Conservation (phyloP, 306 rosid species). For the Rubus parviflorus region DNA sequence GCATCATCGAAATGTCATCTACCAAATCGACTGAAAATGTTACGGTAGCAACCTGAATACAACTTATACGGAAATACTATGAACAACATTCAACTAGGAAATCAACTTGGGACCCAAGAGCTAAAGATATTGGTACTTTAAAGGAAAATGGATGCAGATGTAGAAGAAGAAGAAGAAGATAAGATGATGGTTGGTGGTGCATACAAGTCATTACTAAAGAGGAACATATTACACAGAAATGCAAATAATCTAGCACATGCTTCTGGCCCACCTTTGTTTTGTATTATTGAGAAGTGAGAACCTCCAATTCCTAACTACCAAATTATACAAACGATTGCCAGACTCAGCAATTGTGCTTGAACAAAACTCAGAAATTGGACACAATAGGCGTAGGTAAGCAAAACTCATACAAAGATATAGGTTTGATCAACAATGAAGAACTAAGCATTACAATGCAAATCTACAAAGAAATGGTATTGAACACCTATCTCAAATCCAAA, state of each 20-base stretch:
- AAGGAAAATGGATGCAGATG: neutral
- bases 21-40: neutral
- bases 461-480: neutral
- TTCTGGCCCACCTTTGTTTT: constrained; percentile 14
- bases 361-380: neutral
- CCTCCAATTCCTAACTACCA: constrained; percentile 13
- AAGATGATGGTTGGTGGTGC: neutral
- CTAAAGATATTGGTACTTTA: neutral
- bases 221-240: constrained; percentile 2
- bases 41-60: neutral
- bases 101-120: constrained; percentile 5
- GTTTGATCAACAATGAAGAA: constrained; percentile 3
- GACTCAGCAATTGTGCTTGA: neutral
- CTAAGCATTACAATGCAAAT: neutral
- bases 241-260: constrained; percentile 25
- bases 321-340: neutral
- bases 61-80: constrained; percentile 20
- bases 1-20: constrained; percentile 21
- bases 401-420: neutral
- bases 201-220: constrained; percentile 5
- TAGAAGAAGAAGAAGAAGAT: neutral
- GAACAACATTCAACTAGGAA: constrained; percentile 16
- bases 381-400: neutral
- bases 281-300: neutral
- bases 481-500: neutral